Evolutionary conservation across 106 monocot genomes (phyloP).

Genomic region (Chionographis japonica): DNA sequence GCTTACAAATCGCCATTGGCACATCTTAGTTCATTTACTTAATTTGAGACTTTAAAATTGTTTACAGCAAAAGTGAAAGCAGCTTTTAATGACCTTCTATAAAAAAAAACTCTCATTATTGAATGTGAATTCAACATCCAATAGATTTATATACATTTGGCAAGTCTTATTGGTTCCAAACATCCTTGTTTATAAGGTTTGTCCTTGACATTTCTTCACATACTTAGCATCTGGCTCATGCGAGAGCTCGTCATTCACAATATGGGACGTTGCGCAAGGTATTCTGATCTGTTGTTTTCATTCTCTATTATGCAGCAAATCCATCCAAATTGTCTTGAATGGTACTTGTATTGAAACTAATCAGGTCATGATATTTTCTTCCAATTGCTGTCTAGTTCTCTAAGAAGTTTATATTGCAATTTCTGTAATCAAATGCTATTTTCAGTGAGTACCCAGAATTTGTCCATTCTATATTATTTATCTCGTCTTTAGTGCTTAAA

Average conservation of each 20-base stretch:
- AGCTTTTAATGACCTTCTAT: constrained; percentile 1
- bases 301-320: not conserved
- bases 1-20: not conserved
- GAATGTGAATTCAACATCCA: not conserved
- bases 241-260: constrained; percentile 80
- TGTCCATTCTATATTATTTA: no score
- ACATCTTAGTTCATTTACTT: constrained; percentile 1
- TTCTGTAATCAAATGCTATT: no score
- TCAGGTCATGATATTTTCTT: no score
- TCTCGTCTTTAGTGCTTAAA: no score
- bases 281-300: constrained; percentile 4
- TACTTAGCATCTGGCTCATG: constrained; percentile 86
- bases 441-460: no score
- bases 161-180: not conserved
- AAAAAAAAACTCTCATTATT: not conserved
- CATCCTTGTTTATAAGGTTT: not conserved
- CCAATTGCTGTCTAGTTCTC: no score
- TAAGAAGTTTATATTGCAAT: no score
- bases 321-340: not conserved
- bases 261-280: constrained; percentile 99
- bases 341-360: not conserved
- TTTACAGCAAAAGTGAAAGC: not conserved
- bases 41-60: not conserved
- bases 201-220: constrained; percentile 58
- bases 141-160: not conserved